phyloP scores from a whole-genome alignment of 1,139 yeast species.

The Yamadazyma sp. region DNA sequence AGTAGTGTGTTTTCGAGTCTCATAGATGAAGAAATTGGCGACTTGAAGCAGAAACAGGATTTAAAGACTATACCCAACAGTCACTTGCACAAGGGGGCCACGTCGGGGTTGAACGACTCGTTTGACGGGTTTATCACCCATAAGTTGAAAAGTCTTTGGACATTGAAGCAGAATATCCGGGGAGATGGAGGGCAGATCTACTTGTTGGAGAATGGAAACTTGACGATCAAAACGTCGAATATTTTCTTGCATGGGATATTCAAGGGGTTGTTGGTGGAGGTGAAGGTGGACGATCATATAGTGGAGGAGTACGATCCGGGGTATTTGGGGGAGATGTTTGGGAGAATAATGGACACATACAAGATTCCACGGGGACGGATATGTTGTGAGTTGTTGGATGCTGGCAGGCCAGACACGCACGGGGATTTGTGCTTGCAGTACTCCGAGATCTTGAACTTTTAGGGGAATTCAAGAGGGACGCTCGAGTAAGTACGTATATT shows the following conservation, averaged over 20 bases:
- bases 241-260: slow-evolving; percentile 73
- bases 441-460: slow-evolving; percentile 44
- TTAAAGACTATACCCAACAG: slow-evolving; percentile 33
- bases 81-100: slow-evolving; percentile 45
- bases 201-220: slow-evolving; percentile 47
- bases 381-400: slow-evolving; percentile 34
- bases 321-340: slow-evolving; percentile 22
- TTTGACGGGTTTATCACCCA: slow-evolving; percentile 50
- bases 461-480: slow-evolving; percentile 3
- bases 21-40: slow-evolving; percentile 37
- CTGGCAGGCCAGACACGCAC: slow-evolving; percentile 26
- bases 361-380: slow-evolving; percentile 43
- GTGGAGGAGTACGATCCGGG: slow-evolving; percentile 15
- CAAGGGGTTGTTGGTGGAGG: slow-evolving; percentile 66
- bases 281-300: slow-evolving; percentile 34
- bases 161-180: slow-evolving; percentile 63
- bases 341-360: slow-evolving; percentile 33
- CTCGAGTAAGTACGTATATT: not conserved
- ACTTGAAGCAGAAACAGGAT: slow-evolving; percentile 15
- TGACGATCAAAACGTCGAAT: slow-evolving; percentile 61
- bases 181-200: slow-evolving; percentile 79
- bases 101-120: slow-evolving; percentile 49
- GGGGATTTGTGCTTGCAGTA: slow-evolving; percentile 51
- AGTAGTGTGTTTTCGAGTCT: slow-evolving; percentile 43
- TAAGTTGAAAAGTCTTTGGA: slow-evolving; percentile 73